Conservation (phyloP, 495 filamentous ascomycete species). For the Tuber microsphaerosporum region DNA sequence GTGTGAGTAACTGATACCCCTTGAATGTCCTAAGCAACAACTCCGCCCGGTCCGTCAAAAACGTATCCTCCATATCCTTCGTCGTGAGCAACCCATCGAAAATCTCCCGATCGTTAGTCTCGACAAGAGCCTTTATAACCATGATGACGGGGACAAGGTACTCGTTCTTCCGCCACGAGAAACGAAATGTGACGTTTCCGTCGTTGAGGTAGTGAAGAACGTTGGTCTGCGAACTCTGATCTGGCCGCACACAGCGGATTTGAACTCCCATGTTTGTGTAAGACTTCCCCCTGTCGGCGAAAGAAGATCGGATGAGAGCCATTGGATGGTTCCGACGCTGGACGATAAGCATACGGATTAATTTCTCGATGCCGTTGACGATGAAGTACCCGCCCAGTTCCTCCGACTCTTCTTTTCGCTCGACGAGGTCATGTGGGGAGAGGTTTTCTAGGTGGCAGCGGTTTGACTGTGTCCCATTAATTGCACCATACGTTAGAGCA, state of each 20-base stretch:
- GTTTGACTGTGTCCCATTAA: slow-evolving; percentile 56
- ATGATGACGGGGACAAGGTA: slow-evolving; percentile 91
- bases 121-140: slow-evolving; percentile 87
- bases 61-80: slow-evolving; percentile 75
- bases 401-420: slow-evolving; percentile 73
- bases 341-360: slow-evolving; percentile 85
- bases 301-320: slow-evolving; percentile 84
- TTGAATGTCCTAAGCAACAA: slow-evolving; percentile 89
- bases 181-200: slow-evolving; percentile 91
- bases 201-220: slow-evolving; percentile 91
- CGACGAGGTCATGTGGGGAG: slow-evolving; percentile 70
- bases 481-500: background rate
- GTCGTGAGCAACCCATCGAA: slow-evolving; percentile 80
- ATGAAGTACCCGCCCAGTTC: slow-evolving; percentile 84
- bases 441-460: slow-evolving; percentile 82
- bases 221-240: slow-evolving; percentile 96
- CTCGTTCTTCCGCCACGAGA: slow-evolving; percentile 97
- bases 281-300: slow-evolving; percentile 69
- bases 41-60: slow-evolving; percentile 89
- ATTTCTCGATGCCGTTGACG: slow-evolving; percentile 91
- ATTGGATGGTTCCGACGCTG: slow-evolving; percentile 86
- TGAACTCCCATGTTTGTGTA: slow-evolving; percentile 88
- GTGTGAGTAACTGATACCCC: slow-evolving; percentile 70
- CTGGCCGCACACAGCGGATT: slow-evolving; percentile 81
- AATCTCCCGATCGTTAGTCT: slow-evolving; percentile 93